Percentiles rank a stretch among this genome's conserved stretches.
phyloP scores from a whole-genome alignment of 2,329 filamentous ascomycete species.

The Camillea tinctor region DNA sequence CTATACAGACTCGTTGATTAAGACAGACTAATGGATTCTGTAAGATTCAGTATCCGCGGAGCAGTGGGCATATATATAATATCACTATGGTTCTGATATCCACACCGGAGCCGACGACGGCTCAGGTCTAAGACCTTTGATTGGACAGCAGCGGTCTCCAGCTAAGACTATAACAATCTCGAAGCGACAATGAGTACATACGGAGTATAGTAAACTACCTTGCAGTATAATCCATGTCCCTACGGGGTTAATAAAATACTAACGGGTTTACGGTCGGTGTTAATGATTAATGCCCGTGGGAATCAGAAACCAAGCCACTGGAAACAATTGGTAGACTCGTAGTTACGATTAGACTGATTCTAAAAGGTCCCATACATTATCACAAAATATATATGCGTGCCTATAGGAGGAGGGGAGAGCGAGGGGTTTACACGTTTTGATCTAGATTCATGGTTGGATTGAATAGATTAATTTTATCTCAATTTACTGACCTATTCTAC shows the following conservation, averaged over 20 bases:
- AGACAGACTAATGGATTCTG: no score
- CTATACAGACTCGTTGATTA: background rate
- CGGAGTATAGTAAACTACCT: background rate
- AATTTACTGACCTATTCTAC: no score
- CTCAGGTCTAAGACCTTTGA: background rate
- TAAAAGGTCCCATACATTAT: no score
- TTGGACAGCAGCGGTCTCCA: background rate
- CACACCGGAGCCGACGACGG: background rate
- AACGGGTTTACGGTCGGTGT: background rate
- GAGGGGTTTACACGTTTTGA: no score
- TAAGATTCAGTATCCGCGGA: background rate
- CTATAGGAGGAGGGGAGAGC: no score
- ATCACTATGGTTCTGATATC: background rate
- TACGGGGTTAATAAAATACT: background rate
- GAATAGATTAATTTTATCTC: no score
- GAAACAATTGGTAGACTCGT: no score
- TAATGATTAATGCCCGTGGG: background rate
- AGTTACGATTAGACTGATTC: no score
- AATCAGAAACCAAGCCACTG: background rate
- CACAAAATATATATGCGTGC: no score
- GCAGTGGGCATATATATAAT: background rate
- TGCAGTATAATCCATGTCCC: background rate
- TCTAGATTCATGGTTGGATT: no score
- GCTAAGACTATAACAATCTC: background rate
- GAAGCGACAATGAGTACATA: no score